Evolutionary conservation across 345 rosid species (phyloP).

Genomic region (Brassica incana): DNA sequence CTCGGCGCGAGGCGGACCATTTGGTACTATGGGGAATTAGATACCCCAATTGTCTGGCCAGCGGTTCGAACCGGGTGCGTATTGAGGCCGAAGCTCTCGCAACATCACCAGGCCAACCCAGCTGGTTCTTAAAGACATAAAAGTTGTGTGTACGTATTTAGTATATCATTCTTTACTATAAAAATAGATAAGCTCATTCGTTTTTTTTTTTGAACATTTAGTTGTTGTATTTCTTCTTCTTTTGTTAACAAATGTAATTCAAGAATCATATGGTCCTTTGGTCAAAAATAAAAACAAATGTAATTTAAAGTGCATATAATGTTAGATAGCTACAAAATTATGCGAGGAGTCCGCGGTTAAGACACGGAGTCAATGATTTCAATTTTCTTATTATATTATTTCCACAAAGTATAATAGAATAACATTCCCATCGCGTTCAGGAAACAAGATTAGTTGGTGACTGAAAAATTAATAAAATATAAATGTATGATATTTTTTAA

Average conservation of each 20-base stretch:
- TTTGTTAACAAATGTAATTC: not conserved
- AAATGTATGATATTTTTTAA: not conserved
- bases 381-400: not conserved
- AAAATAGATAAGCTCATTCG: not conserved
- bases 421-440: slow-evolving; percentile 1
- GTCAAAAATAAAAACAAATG: too few species aligned
- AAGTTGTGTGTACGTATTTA: slow-evolving; percentile 15
- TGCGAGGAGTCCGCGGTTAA: slow-evolving; percentile 14
- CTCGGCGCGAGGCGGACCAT: too few species aligned
- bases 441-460: slow-evolving; percentile 9
- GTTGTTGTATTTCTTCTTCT: not conserved
- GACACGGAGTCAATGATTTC: slow-evolving; percentile 26
- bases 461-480: not conserved
- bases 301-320: not conserved
- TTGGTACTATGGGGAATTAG: too few species aligned
- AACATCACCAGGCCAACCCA: too few species aligned
- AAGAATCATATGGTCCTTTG: not conserved
- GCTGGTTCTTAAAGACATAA: not conserved
- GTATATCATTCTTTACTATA: not conserved
- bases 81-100: too few species aligned
- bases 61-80: too few species aligned
- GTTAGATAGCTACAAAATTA: not conserved
- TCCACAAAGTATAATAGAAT: not conserved
- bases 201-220: not conserved
- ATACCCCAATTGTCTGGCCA: too few species aligned